These are phyloP conservation scores for Ustilago curta DNA, from an alignment of 1,284 basidiomycete species.

Conservation along the genomic window DNA sequence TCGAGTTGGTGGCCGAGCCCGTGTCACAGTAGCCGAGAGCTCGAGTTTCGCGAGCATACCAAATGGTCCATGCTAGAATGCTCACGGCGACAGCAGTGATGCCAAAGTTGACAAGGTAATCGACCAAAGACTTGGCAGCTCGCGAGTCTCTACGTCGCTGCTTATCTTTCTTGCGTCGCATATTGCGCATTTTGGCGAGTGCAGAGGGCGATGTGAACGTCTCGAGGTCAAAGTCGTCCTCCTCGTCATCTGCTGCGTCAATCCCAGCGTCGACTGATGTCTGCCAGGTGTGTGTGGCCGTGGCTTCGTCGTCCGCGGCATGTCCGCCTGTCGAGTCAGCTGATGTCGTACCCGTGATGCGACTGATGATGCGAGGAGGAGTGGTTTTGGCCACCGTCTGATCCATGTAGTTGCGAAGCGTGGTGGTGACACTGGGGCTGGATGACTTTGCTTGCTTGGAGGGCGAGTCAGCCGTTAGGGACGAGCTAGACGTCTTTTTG, in stretches of 20 bases:
- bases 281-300: not conserved
- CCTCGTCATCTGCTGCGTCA: constrained; percentile 17
- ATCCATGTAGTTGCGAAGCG: constrained; percentile 55
- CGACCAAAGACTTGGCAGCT: constrained; percentile 9
- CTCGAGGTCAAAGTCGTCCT: constrained; percentile 33
- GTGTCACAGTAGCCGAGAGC: constrained; percentile 62
- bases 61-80: constrained; percentile 39
- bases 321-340: constrained; percentile 21
- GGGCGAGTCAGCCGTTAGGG: constrained; percentile 13
- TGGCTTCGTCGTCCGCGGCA: constrained; percentile 34
- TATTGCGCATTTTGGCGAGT: constrained; percentile 40
- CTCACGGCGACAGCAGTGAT: constrained; percentile 14
- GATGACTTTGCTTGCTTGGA: constrained; percentile 12
- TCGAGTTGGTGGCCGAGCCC: constrained; percentile 39
- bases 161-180: constrained; percentile 31
- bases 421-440: constrained; percentile 10
- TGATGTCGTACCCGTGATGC: constrained; percentile 19
- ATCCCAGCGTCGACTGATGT: constrained; percentile 7
- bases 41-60: constrained; percentile 57
- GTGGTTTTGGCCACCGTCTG: constrained; percentile 40
- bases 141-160: constrained; percentile 19
- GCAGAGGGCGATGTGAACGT: constrained; percentile 35
- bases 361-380: constrained; percentile 47
- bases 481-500: constrained; percentile 27
- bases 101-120: constrained; percentile 14